Conservation (phyloP, 768 basidiomycete genomes). For the Gautieria morchelliformis region DNA sequence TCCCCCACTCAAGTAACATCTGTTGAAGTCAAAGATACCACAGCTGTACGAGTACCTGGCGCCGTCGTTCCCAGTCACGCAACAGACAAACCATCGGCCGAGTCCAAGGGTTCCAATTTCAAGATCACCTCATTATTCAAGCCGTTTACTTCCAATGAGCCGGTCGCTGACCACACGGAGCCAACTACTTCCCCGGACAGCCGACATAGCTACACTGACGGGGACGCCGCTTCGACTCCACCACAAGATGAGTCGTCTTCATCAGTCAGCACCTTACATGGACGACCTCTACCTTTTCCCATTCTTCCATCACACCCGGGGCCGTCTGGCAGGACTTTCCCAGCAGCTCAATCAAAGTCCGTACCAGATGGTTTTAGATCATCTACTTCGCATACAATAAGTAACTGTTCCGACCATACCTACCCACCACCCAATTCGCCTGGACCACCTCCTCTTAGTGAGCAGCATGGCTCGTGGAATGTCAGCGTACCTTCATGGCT, state of each 20-base stretch:
- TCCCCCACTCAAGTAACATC: conserved; percentile 10
- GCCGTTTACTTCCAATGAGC: conserved; percentile 36
- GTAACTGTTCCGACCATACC: conserved; percentile 44
- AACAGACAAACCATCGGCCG: neutral
- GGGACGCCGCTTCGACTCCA: neutral
- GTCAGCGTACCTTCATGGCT: conserved; percentile 70
- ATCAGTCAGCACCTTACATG: conserved; percentile 14
- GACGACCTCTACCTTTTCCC: conserved; percentile 9
- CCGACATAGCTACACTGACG: neutral
- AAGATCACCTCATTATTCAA: conserved; percentile 55
- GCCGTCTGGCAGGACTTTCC: neutral
- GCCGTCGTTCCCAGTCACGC: neutral
- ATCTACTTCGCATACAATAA: neutral
- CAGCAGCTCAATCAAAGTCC: neutral
- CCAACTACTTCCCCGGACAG: neutral
- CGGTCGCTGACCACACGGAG: neutral
- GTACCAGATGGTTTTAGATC: neutral
- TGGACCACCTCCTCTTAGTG: conserved; percentile 34
- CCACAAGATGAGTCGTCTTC: conserved; percentile 29
- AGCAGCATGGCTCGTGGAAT: conserved; percentile 36
- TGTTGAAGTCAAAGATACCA: conserved; percentile 21
- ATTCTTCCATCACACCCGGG: conserved; percentile 18
- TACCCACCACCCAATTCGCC: conserved; percentile 67
- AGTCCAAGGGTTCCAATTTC: conserved; percentile 34
- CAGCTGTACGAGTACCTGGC: neutral